Base-by-base conservation (phyloP, 2,329 filamentous ascomycete genomes). In the Alternaria triticina region DNA sequence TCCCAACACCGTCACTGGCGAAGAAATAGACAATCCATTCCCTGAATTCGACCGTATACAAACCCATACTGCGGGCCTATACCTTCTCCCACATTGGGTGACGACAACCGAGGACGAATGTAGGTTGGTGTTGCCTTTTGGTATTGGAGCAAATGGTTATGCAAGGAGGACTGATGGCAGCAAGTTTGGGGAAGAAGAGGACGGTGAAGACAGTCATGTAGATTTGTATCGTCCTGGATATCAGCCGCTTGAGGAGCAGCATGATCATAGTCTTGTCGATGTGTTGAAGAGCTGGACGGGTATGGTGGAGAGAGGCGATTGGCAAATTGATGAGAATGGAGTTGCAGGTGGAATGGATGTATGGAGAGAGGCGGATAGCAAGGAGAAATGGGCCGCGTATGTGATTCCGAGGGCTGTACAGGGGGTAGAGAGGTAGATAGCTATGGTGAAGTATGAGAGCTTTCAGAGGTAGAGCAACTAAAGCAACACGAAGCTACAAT, bases 221-320 rank as follows among this genome's bases (percentile, higher is more conserved):
- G 59, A 64, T 46, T 25, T 70, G 44, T 72, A 69, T 36, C 58
- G 61, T 45, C 62, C 57, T 22, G 68, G 65, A 6, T 66, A 65
- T 28, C 59, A 69, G 36, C 28, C 27, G n/a, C 28, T 36, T 20
- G 65, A 68, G 22, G 55, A 47, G 25, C 61, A 54, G 44, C 46
- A 49, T 22, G 60, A 59, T 40, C 59, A 59, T 9, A 64, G 54
- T 22, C 60, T 73, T 25, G 49, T 60, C 22, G 36, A 57, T 45
- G 54, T 70, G 3, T n/a, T 71, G 27, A 28, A 65, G 54, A 71
- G 49, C 51, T 70, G 70, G 68, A 45, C 62, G 27, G 62, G 33
- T 17, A 70, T 70, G 62, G 57, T 73, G n/a, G 66, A 73, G 55
- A 65, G 58, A 27, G 70, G 65, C 15, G 64, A 68, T 52, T 73